These are phyloP conservation scores for Pseudotsuga menziesii DNA, from an alignment of 75 land plant species.

Conservation along the genomic window DNA sequence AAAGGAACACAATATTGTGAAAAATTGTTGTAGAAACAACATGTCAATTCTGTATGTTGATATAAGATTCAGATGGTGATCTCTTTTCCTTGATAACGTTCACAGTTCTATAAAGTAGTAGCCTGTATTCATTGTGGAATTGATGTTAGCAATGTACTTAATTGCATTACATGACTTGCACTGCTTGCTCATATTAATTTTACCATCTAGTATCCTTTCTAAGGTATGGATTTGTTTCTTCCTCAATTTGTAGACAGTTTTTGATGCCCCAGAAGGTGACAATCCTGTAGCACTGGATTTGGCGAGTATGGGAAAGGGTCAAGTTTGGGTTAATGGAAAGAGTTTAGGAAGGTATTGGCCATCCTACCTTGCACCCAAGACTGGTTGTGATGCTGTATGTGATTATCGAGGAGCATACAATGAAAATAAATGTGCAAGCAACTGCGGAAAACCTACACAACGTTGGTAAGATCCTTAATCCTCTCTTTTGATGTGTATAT, in stretches of 20 bases:
- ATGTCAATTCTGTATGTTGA: too few species aligned
- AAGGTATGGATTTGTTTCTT: background rate
- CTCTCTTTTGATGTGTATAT: too few species aligned
- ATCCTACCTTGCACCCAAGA: constrained; percentile 37
- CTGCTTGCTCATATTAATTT: too few species aligned
- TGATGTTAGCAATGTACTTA: too few species aligned
- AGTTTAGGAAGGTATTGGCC: constrained; percentile 88
- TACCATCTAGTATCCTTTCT: too few species aligned
- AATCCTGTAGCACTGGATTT: constrained; percentile 85
- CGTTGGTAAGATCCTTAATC: constrained; percentile 32
- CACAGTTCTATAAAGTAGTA: too few species aligned
- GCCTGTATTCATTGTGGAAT: too few species aligned
- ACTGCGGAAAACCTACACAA: constrained; percentile 75
- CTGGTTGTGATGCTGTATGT: constrained; percentile 44
- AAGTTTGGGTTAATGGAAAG: constrained; percentile 81
- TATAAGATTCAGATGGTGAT: too few species aligned
- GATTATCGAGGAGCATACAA: constrained; percentile 62
- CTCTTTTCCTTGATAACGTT: too few species aligned
- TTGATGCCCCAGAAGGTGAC: constrained; percentile 73
- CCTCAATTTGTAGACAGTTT: constrained; percentile 41
- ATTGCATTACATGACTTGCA: too few species aligned
- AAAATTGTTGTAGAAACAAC: too few species aligned
- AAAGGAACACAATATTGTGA: too few species aligned
- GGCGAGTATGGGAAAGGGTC: constrained; percentile 85
- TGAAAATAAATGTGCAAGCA: constrained; percentile 47